Conservation (phyloP, 2,329 filamentous ascomycete species). For the Elsinoe batatas region DNA sequence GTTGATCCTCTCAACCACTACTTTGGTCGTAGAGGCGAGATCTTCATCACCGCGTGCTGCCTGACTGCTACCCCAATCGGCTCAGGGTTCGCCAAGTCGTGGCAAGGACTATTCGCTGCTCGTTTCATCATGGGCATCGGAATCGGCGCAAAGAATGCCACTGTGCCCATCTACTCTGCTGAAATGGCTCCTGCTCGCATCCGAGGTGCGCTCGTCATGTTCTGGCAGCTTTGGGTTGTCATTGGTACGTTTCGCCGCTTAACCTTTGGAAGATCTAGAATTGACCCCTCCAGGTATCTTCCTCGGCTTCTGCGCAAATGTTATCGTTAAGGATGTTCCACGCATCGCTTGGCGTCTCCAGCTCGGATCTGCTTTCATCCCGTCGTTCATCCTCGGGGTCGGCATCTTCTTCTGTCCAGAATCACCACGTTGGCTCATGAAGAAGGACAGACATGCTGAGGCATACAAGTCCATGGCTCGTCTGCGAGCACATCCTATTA, state of each 20-base stretch:
- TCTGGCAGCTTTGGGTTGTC: slow-evolving; percentile 60
- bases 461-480: slow-evolving; percentile 37
- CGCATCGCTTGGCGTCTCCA: slow-evolving; percentile 56
- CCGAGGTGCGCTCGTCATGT: slow-evolving; percentile 62
- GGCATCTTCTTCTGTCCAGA: slow-evolving; percentile 28
- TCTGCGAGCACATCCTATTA: slow-evolving; percentile 22
- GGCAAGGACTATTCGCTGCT: slow-evolving; percentile 51
- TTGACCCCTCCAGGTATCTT: slow-evolving; percentile 39
- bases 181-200: slow-evolving; percentile 42
- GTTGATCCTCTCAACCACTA: slow-evolving; percentile 24
- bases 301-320: slow-evolving; percentile 55
- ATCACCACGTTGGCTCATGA: slow-evolving; percentile 36
- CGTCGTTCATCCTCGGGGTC: slow-evolving; percentile 26
- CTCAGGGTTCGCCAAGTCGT: slow-evolving; percentile 49
- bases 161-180: slow-evolving; percentile 35
- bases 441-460: slow-evolving; percentile 32
- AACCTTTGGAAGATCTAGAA: background rate
- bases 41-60: slow-evolving; percentile 43
- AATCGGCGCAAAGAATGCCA: slow-evolving; percentile 37
- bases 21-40: slow-evolving; percentile 27
- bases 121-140: slow-evolving; percentile 62
- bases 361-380: slow-evolving; percentile 54
- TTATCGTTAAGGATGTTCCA: slow-evolving; percentile 52
- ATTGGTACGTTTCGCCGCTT: slow-evolving; percentile 13
- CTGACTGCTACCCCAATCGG: slow-evolving; percentile 57